Percentiles rank a stretch among this genome's conserved stretches.
phyloP scores from a whole-genome alignment of 2,329 filamentous ascomycete genomes.

The Diaporthe sp. region DNA sequence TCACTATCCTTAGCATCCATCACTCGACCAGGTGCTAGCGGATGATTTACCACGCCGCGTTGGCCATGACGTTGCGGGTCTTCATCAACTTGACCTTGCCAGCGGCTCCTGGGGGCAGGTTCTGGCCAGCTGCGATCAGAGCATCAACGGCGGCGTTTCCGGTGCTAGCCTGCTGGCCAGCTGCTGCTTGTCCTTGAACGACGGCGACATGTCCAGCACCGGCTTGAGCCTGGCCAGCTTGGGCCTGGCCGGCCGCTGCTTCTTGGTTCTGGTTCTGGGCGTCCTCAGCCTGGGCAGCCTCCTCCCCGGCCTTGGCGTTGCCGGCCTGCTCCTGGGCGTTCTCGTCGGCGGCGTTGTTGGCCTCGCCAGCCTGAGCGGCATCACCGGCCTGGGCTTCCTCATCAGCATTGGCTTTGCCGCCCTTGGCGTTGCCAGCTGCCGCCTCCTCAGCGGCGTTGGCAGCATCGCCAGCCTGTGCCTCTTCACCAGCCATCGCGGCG shows the following conservation, averaged over 20 bases:
- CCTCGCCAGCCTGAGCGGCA: neutral
- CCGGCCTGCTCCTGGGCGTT: neutral
- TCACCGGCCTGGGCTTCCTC: neutral
- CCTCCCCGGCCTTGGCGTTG: neutral
- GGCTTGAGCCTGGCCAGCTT: neutral
- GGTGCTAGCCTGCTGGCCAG: neutral
- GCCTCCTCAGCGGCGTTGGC: neutral
- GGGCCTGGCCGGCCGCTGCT: neutral
- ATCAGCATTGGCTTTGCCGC: neutral
- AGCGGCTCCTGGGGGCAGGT: constrained; percentile 3
- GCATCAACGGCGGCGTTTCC: constrained; percentile 12
- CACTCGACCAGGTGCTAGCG: neutral
- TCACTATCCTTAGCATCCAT: neutral
- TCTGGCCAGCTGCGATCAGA: constrained; percentile 5
- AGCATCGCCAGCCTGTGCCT: neutral
- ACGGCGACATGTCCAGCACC: neutral
- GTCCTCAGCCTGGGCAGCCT: neutral
- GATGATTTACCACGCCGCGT: constrained; percentile 1
- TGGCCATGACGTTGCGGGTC: constrained; percentile 15
- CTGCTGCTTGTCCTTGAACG: neutral
- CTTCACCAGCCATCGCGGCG: neutral
- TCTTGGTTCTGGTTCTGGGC: neutral
- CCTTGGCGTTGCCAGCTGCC: neutral
- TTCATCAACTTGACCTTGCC: constrained; percentile 24
- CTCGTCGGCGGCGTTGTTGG: neutral